Evolutionary conservation across 306 rosid genomes (phyloP).

Genomic region (Begonia fuchsioides): DNA sequence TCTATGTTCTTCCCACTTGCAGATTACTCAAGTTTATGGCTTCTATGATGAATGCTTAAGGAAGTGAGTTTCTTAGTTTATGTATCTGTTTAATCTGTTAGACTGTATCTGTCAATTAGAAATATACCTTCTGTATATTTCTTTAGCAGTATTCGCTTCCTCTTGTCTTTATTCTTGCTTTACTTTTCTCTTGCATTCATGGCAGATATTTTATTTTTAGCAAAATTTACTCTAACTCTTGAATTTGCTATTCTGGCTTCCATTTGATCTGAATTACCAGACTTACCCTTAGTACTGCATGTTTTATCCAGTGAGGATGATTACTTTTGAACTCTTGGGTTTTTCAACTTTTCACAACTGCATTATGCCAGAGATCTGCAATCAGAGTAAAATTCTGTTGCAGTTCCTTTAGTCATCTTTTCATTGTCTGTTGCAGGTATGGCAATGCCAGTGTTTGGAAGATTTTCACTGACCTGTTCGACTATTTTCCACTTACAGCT

Average conservation of each 20-base stretch:
- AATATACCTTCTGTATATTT: too few species aligned
- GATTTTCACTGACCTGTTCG: conserved; percentile 86
- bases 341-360: background rate
- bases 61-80: conserved; percentile 41
- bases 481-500: conserved; percentile 94
- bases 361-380: background rate
- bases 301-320: background rate
- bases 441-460: conserved; percentile 98
- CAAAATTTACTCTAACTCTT: too few species aligned
- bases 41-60: conserved; percentile 92
- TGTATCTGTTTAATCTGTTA: background rate
- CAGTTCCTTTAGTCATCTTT: background rate
- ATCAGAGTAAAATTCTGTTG: too few species aligned
- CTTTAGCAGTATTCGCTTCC: too few species aligned
- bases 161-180: too few species aligned
- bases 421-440: conserved; percentile 45
- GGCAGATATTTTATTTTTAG: too few species aligned
- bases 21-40: conserved; percentile 97
- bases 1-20: conserved; percentile 16
- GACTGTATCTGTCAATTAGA: too few species aligned
- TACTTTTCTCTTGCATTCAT: too few species aligned
- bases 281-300: background rate
- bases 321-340: background rate
- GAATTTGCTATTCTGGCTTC: too few species aligned
- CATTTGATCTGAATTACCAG: too few species aligned